Conservation (phyloP, 371 early-diverging fungal species). For the Batkoa obscura region DNA sequence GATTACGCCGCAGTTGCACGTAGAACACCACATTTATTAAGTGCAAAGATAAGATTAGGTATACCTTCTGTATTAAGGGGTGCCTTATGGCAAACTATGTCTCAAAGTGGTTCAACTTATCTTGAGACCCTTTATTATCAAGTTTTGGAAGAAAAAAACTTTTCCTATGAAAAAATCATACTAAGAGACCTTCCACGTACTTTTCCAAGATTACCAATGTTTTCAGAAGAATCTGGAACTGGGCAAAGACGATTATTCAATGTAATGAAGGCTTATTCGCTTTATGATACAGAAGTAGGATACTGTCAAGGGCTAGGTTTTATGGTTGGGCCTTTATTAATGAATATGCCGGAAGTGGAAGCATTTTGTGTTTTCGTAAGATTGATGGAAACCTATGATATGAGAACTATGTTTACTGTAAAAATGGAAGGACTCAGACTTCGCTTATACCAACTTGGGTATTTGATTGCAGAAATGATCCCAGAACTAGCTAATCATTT, state of each 20-base stretch:
- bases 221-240: constrained; percentile 57
- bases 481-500: constrained; percentile 1
- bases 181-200: constrained; percentile 79
- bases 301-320: constrained; percentile 96
- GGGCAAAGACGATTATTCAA: constrained; percentile 69
- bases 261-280: constrained; percentile 73
- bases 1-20: constrained; percentile 51
- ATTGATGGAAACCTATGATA: constrained; percentile 75
- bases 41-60: constrained; percentile 55
- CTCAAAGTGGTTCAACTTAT: constrained; percentile 48
- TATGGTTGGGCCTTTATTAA: constrained; percentile 75
- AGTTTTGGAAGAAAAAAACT: constrained; percentile 51
- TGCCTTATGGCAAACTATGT: constrained; percentile 85
- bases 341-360: constrained; percentile 24
- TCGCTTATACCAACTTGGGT: constrained; percentile 28
- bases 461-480: constrained; percentile 42
- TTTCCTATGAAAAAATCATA: constrained; percentile 73
- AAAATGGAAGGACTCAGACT: constrained; percentile 9
- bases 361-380: constrained; percentile 1
- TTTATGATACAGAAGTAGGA: constrained; percentile 82
- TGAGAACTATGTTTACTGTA: constrained; percentile 22
- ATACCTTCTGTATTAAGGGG: constrained; percentile 74
- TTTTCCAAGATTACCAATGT: constrained; percentile 74
- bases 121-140: constrained; percentile 71
- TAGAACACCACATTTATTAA: constrained; percentile 33